Conservation (phyloP, 495 filamentous ascomycete genomes). For the Penicillium dipodomyicola region DNA sequence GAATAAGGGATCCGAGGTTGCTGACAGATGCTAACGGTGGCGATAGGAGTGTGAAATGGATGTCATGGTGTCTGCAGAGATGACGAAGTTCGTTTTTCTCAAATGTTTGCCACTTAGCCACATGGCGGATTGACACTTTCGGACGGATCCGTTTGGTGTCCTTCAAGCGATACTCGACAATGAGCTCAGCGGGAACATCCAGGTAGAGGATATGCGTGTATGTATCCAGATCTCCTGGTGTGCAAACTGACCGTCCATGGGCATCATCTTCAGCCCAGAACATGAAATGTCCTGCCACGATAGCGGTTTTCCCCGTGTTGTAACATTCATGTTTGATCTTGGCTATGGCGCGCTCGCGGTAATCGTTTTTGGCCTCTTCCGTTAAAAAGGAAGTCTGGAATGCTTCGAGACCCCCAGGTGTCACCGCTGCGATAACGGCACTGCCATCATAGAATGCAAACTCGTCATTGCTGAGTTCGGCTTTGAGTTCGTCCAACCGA, state of each 20-base stretch:
- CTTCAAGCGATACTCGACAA: constrained; percentile 33
- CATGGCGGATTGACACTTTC: constrained; percentile 34
- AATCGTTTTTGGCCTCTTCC: constrained; percentile 39
- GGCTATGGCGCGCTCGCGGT: constrained; percentile 50
- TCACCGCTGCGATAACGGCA: constrained; percentile 44
- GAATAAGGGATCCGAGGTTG: constrained; percentile 30
- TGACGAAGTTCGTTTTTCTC: constrained; percentile 50
- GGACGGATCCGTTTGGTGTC: constrained; percentile 45
- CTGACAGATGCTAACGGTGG: constrained; percentile 5
- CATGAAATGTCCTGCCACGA: constrained; percentile 62
- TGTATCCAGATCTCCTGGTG: constrained; percentile 44
- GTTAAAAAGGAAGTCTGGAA: constrained; percentile 50
- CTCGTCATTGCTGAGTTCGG: constrained; percentile 28
- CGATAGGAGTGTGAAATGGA: constrained; percentile 44
- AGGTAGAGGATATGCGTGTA: constrained; percentile 66
- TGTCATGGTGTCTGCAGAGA: constrained; percentile 47
- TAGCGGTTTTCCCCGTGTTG: constrained; percentile 33
- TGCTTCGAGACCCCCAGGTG: constrained; percentile 49
- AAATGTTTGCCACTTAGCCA: constrained; percentile 51
- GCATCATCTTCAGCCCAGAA: constrained; percentile 52
- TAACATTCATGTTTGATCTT: constrained; percentile 42
- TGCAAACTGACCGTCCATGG: constrained; percentile 36
- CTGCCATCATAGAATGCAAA: constrained; percentile 57
- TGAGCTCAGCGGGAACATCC: constrained; percentile 36
- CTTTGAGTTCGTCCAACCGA: constrained; percentile 45